Evolutionary conservation across 2,329 filamentous ascomycete species (phyloP), one percentile per base, ranked within the genome.

Genomic region (Exophiala oligosperma): DNA sequence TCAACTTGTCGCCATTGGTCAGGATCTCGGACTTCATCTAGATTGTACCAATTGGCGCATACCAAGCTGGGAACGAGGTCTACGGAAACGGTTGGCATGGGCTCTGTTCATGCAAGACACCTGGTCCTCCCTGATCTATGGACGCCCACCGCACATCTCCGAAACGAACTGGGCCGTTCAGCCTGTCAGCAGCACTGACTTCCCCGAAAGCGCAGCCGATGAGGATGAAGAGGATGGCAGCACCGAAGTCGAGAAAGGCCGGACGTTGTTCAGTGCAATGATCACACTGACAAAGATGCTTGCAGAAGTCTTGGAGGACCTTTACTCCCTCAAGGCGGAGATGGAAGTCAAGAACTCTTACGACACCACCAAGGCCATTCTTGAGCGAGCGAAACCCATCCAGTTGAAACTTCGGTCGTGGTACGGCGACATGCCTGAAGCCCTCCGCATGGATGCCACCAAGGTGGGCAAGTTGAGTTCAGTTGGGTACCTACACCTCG

Each of bases 31-130:
- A 0, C 73, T 86, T 9, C 82, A 86, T 54, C 74, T 86, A 1
- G 84, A 88, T 66, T 85, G 84, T 61, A 80, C 81, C 0, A 71
- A 75, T 21, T 89, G 86, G 86, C 78, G 80, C 9, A 81, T 88
- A 43, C 84, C 85, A 1, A 71, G 74, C 0, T 87, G 84, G 84
- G 86, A 88, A 65, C 79, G 83, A 54, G 82, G 84, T 0, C 72
- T 88, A 17, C 75, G 86, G 12, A 82, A 83, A 65, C 74, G 86
- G 12, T 72, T 88, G 0, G 84, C 82, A 0, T 89, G 86, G 85
- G 84, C 81, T 1, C 70, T 87, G 0, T 88, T 81, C 61, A 84
- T 86, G 77, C 85, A 88, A 67, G 85, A 88, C 62, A 84, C 82
- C 65, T 86, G 81, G 84, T 79, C 81, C 2, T 78, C 81, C 2